Conservation (phyloP, 1,284 basidiomycete genomes). For the Pseudozyma sp. region DNA sequence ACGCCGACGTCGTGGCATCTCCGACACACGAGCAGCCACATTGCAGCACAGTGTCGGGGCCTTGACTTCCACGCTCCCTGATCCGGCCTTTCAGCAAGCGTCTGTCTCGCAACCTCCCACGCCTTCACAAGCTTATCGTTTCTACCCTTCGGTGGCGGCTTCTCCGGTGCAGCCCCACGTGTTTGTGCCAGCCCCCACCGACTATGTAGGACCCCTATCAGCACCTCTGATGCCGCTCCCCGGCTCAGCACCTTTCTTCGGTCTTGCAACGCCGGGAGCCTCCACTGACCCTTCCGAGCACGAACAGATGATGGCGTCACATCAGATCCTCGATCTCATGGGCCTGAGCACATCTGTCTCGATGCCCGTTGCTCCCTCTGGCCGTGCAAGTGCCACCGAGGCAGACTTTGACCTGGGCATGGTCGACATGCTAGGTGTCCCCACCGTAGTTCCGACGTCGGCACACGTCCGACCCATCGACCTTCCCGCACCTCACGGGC, state of each 20-base stretch:
- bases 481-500: slow-evolving; percentile 46
- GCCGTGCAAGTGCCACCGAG: slow-evolving; percentile 31
- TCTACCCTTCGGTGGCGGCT: slow-evolving; percentile 23
- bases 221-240: slow-evolving; percentile 23
- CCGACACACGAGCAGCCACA: slow-evolving; percentile 24
- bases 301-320: slow-evolving; percentile 20
- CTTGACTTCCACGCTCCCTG: slow-evolving; percentile 15
- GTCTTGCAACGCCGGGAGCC: slow-evolving; percentile 4
- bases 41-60: slow-evolving; percentile 24
- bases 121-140: slow-evolving; percentile 31
- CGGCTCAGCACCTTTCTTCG: slow-evolving; percentile 17
- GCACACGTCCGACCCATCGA: slow-evolving; percentile 50
- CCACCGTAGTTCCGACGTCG: slow-evolving; percentile 43
- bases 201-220: slow-evolving; percentile 17
- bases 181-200: slow-evolving; percentile 9
- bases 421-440: slow-evolving; percentile 26
- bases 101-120: slow-evolving; percentile 45
- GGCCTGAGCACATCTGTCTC: slow-evolving; percentile 25
- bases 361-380: slow-evolving; percentile 11
- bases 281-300: slow-evolving; percentile 1
- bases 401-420: slow-evolving; percentile 35
- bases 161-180: slow-evolving; percentile 10
- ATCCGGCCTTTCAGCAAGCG: slow-evolving; percentile 24
- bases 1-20: slow-evolving; percentile 43
- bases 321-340: slow-evolving; percentile 31